Evolutionary conservation across 164 flowering plant species (phyloP).

Genomic region (Stephania yunnanensis): DNA sequence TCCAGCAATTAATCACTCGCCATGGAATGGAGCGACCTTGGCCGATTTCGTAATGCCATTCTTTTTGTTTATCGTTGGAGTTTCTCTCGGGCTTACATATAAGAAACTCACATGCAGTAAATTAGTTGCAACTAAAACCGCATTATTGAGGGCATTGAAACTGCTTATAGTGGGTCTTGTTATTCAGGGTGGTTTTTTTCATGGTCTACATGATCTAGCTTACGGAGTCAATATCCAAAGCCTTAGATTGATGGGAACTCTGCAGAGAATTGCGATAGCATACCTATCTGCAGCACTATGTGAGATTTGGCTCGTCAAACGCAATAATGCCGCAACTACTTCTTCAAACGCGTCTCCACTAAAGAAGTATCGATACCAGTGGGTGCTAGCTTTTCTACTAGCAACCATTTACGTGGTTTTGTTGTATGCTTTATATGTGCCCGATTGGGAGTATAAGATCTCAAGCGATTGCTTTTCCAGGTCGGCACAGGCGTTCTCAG

Average conservation of each 20-base stretch:
- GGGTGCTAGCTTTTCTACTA: conserved; percentile 36
- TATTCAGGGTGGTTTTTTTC: conserved; percentile 9
- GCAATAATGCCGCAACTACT: conserved; percentile 20
- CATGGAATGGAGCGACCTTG: conserved; percentile 12
- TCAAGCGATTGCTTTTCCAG: conserved; percentile 21
- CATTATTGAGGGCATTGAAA: conserved; percentile 9
- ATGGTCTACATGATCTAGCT: conserved; percentile 7
- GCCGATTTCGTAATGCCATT: conserved; percentile 14
- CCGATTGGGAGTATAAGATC: conserved; percentile 64
- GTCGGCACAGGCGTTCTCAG: conserved; percentile 13
- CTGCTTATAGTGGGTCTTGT: conserved; percentile 1
- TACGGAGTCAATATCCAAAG: conserved; percentile 5
- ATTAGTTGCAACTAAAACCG: conserved; percentile 6
- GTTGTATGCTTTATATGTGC: conserved; percentile 62
- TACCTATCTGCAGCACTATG: conserved; percentile 45
- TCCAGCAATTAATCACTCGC: conserved; percentile 14
- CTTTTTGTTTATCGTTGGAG: conserved; percentile 13
- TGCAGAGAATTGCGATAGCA: conserved; percentile 13
- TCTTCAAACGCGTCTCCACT: conserved; percentile 32
- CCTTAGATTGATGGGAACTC: conserved; percentile 7
- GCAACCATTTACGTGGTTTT: conserved; percentile 34
- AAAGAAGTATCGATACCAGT: conserved; percentile 47
- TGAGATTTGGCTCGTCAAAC: conserved; percentile 65
- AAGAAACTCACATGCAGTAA: conserved; percentile 1
- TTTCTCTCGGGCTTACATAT: conserved; percentile 11